Evolutionary conservation across 257 asterid species (phyloP), one percentile per base, ranked within the genome.

Genomic region (Solanum neorickii): DNA sequence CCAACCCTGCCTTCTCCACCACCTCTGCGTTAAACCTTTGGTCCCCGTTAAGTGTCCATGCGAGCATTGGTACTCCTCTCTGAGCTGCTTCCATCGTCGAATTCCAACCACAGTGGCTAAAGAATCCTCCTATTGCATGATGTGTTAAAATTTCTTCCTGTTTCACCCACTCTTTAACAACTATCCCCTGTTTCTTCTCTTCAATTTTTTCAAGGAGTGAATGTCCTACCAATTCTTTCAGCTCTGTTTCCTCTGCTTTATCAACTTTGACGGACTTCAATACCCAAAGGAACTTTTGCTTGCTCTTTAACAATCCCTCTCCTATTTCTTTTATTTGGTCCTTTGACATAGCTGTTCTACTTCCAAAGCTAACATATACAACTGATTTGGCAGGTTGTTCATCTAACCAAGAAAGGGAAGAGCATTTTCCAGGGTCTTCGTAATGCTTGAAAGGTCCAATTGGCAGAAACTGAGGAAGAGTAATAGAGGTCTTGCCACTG

Each of bases 41-140:
- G 62, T 92, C 94, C 25, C 94, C 93, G 35, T 91, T 87, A 37
- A 86, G 91, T 8, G 95, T 92, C 94, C 94, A 92, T 27, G 92
- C 92, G 87, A 93, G 76, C 44, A 90, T 80, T 1, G 92, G 92
- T 25, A 92, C 90, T 42, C 94, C 93, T 49, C 68, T 33, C 85
- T 68, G 27, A 74, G 93, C 92, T 3, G 93, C 94, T n/a, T 90
- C 90, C 91, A 90, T 91, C 5, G 89, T 87, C 0, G 93, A 90
- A 39, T 86, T 88, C 94, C 95, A 92, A 65, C 87, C 93, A 15
- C 95, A 90, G 25, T 91, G 93, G 87, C 80, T 91, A 90, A 37
- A 87, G 91, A 74, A 74, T 74, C 82, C 82, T 86, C 94, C 91
- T 37, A 89, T 46, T 9, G 95, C 91, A 3, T 91, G 90, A 88